Base-by-base conservation (phyloP, 805 yeast species). In the Starmerella bombicola region DNA sequence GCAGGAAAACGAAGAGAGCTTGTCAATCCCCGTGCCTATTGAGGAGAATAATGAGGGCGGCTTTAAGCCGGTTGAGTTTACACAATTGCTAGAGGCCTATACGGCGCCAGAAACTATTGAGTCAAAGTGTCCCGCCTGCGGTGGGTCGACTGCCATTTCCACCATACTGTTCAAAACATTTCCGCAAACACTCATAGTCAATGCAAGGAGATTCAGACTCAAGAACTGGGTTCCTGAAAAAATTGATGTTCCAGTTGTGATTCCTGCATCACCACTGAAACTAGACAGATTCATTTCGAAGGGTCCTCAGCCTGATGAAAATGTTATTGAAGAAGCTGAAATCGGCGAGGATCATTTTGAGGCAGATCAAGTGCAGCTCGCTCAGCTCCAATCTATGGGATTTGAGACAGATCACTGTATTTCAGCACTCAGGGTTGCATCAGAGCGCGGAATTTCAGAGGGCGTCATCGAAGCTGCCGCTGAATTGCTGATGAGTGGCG, bases 211-310 rank as follows among this genome's bases (percentile, higher is more conserved):
- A 54, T 83, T 88, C 41, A 76, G 78, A 47, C 62, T 93, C 28
- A 80, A 77, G 33, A 83, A 84, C 54, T 91, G 96, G 97, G 80
- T 76, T 2, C 96, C 97, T 0, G 66, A 73, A 0, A 91, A 91
- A 57, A 68, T 81, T 1, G 79, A 76, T 45, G 81, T 78, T 4
- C 93, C 93, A 2, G 67, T 88, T 12, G 59, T 53, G 37, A 48
- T 74, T 55, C 63, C 79, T 55, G 62, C 68, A 41, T 55, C 58
- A 2, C 35, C 35, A 4, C 43, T 57, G 0, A 51, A 80, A 32
- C 46, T 88, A 2, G 58, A 65, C 2, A 45, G 51, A 1, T 71
- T 62, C 43, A 43, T 55, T 17, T 59, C 76, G 0, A 56, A 60
- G 1, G 76, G 71, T 1, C 59, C 66, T 25, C 62, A 62, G 20